Evolutionary conservation across 331 rosid genomes (phyloP).

Genomic region (Stylosanthes scabra): DNA sequence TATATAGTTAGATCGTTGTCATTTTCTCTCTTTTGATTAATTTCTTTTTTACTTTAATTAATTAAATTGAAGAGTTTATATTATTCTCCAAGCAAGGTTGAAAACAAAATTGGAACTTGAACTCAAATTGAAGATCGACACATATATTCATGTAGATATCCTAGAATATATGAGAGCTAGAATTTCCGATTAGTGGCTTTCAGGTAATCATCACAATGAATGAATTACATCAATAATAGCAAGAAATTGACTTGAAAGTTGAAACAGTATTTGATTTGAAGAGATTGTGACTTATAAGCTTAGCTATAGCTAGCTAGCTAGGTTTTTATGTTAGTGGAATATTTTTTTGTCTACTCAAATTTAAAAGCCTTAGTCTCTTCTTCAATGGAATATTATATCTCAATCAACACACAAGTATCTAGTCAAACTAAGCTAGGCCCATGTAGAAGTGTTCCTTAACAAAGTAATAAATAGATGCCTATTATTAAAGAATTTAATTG

Average conservation of each 20-base stretch:
- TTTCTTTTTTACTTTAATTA: too few relatives aligned
- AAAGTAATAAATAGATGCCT: slow-evolving; percentile 40
- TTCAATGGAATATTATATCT: slow-evolving; percentile 47
- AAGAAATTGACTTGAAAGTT: slow-evolving; percentile 27
- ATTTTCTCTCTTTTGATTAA: too few relatives aligned
- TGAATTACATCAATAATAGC: slow-evolving; percentile 45
- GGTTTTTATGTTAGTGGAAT: slow-evolving; percentile 37
- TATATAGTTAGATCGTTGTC: too few relatives aligned
- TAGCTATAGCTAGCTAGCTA: not conserved
- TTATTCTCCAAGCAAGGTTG: too few relatives aligned
- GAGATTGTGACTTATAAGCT: slow-evolving; percentile 39
- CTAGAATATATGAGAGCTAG: slow-evolving; percentile 27
- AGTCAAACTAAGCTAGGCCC: slow-evolving; percentile 54
- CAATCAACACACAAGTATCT: slow-evolving; percentile 39
- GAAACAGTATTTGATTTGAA: slow-evolving; percentile 18
- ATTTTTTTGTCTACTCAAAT: slow-evolving; percentile 44
- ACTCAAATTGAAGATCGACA: too few relatives aligned
- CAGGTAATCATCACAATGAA: slow-evolving; percentile 44
- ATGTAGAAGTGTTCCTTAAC: slow-evolving; percentile 26
- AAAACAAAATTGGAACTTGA: too few relatives aligned
- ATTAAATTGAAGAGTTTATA: too few relatives aligned
- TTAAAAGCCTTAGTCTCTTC: slow-evolving; percentile 12
- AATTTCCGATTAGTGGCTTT: slow-evolving; percentile 48
- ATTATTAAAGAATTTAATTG: too few relatives aligned
- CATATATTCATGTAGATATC: too few relatives aligned